Evolutionary conservation across 257 asterid genomes (phyloP), one percentile per base, ranked within the genome.

Genomic region (Nemophila menziesii): DNA sequence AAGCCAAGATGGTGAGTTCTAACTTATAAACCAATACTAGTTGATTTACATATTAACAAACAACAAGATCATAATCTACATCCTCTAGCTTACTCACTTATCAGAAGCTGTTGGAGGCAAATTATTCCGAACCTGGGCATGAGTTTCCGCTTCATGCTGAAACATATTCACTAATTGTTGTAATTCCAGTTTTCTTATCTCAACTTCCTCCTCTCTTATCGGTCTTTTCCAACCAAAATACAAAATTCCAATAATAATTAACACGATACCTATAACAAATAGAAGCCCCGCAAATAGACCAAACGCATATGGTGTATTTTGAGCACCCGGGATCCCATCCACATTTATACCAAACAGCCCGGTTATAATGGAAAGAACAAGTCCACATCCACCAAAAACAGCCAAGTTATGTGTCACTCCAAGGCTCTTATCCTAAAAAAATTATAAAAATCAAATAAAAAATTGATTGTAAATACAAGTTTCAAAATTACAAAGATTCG

Each of bases 401-500:
- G 90, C 69, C 64, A 83, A 64, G 60, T 87, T 87, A 52, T 89
- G 95, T 33, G 92, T 79, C 9, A 89, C 92, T 1, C 80, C 66
- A 9, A 83, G 95, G 83, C 93, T 89, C 52, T 70, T 71, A 56
- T 84, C 95, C 95, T 86, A 83, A n/a, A n/a, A n/a, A n/a, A n/a
- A n/a, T n/a, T n/a, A n/a, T n/a, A n/a, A n/a, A n/a, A n/a, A n/a
- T n/a, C n/a, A n/a, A n/a, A n/a, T n/a, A n/a, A n/a, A n/a, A n/a
- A n/a, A n/a, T n/a, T n/a, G n/a, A n/a, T n/a, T n/a, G n/a, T n/a
- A n/a, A n/a, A n/a, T n/a, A n/a, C n/a, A n/a, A n/a, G n/a, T n/a
- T n/a, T n/a, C n/a, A n/a, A n/a, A n/a, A n/a, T n/a, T n/a, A n/a
- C n/a, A n/a, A n/a, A n/a, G n/a, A n/a, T 44, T n/a, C n/a, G n/a